These are phyloP conservation scores for Solanum chacoense DNA, from an alignment of 305 asterid species.

Conservation along the genomic window DNA sequence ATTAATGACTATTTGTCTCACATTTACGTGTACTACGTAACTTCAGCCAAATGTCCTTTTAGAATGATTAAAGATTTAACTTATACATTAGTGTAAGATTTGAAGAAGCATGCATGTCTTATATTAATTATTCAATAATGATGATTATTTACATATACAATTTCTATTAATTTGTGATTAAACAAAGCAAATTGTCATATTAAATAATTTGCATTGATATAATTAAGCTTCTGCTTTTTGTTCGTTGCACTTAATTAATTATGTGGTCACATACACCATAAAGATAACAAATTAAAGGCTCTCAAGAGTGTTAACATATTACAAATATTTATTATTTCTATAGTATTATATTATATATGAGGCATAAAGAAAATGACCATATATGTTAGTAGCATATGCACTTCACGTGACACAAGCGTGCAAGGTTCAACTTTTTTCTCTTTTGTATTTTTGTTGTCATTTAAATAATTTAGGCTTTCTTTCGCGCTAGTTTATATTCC, in stretches of 20 bases:
- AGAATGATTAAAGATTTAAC: neutral
- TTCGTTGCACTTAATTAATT: neutral
- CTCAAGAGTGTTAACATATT: neutral
- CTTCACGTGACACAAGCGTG: slow-evolving; percentile 43
- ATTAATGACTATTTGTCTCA: neutral
- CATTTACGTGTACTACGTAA: neutral
- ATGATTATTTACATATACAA: neutral
- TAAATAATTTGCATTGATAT: neutral
- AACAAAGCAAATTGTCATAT: neutral
- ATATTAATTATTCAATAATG: neutral
- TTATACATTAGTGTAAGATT: neutral
- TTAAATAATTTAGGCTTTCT: neutral
- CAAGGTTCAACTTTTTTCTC: neutral
- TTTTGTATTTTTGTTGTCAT: neutral
- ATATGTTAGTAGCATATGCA: slow-evolving; percentile 19
- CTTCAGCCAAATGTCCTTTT: neutral
- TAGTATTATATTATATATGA: neutral
- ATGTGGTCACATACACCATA: slow-evolving; percentile 7
- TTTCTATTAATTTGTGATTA: neutral
- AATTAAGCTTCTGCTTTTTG: neutral
- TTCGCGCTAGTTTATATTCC: neutral
- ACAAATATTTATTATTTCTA: neutral
- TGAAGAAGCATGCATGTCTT: neutral
- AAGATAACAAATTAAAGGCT: slow-evolving; percentile 18
- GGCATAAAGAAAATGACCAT: neutral